Base-by-base conservation (phyloP, 345 rosid species). In the Gossypium bickii region DNA sequence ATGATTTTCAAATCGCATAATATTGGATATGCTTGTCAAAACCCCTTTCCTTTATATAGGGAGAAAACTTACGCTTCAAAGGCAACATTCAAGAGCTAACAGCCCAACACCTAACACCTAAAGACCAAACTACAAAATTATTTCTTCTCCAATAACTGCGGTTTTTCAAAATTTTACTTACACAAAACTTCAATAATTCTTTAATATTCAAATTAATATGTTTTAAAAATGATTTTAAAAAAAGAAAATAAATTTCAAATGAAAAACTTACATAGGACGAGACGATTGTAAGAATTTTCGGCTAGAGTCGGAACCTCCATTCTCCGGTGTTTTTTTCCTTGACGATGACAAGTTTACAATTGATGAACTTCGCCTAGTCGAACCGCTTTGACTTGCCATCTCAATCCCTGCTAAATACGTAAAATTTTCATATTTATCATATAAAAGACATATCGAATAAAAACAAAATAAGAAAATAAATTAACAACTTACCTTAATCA, bases 361-460 rank as follows among this genome's bases (percentile, higher is more conserved):
- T 52, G 97, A 86, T 66, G 82, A 20, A 67, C 92, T 90, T 74
- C 82, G 88, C 82, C 97, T 85, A 25, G 95, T 86, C 47, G 97
- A 79, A 71, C 92, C 90, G 47, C 87, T 86, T 79, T 90, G 96
- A 83, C 87, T 87, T 9, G 93, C 87, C 99, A 96, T 96, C 68
- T 82, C 78, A 24, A 58, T 58, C 16, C 38, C 55, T 41, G 16
- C 12, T 4, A 59, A 57, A 45, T 13, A 2, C 27, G 59, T 11
- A 9, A 11, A n/a, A 29, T 11, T 58, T n/a, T 25, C 45, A 17
- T 64, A 25, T 27, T 49, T 41, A 12, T 41, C 69, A 64, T n/a
- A 24, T 1, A 56, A 68, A 69, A n/a, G 0, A 18, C 41, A 25
- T 24, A 70, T 12, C 18, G 45, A 29, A 59, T 41, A 0, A 4